phyloP scores from a whole-genome alignment of 208 protist species.

The Trypanosoma conorhini region DNA sequence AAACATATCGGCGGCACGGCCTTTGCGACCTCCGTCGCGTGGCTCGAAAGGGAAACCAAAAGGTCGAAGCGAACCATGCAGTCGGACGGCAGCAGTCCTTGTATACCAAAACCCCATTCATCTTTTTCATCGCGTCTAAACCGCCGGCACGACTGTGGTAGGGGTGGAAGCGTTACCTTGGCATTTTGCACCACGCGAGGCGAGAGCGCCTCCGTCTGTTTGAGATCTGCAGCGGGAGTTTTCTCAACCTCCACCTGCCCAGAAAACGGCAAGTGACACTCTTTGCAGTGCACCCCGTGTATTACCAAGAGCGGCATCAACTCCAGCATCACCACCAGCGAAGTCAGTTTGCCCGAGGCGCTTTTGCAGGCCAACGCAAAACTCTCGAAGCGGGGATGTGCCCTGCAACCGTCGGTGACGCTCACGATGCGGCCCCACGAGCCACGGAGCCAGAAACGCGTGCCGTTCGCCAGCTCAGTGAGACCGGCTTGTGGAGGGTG shows the following conservation, averaged over 20 bases:
- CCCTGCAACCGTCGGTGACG: not conserved
- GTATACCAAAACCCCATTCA: constrained; percentile 9
- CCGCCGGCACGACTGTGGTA: constrained; percentile 1
- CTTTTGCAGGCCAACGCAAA: constrained; percentile 12
- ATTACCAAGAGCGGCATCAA: constrained; percentile 11
- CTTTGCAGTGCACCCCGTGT: constrained; percentile 1
- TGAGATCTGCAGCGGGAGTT: not conserved
- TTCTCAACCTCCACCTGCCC: not conserved
- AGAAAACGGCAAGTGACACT: constrained; percentile 1
- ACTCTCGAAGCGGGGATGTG: constrained; percentile 18
- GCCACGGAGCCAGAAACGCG: constrained; percentile 19
- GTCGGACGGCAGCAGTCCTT: not conserved
- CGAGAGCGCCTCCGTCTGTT: not conserved
- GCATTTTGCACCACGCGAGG: not conserved
- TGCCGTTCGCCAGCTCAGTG: not conserved
- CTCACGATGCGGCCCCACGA: constrained; percentile 19
- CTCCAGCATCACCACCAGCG: constrained; percentile 9
- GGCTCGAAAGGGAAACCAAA: not conserved
- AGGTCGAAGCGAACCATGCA: constrained; percentile 20
- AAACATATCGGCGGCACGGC: constrained; percentile 24
- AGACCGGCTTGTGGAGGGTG: not conserved
- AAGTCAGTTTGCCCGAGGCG: not conserved
- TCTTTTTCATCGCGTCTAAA: constrained; percentile 1
- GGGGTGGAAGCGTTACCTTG: constrained; percentile 10
- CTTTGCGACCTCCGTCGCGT: not conserved